These are phyloP conservation scores for Ustilago loliicola DNA, from an alignment of 1,284 basidiomycete species.

Conservation along the genomic window DNA sequence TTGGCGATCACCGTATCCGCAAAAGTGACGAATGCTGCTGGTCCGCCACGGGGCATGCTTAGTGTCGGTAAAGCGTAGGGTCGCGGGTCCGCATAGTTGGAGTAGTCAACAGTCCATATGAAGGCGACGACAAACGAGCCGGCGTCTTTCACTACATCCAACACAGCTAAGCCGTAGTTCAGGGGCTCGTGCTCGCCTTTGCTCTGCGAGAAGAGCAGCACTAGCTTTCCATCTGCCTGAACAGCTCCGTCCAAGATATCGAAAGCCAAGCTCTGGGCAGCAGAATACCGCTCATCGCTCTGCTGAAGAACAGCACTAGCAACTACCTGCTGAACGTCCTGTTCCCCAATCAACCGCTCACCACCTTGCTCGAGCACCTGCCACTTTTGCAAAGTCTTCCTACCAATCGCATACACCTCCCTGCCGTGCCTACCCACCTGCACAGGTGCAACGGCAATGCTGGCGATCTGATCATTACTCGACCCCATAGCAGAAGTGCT, in stretches of 20 bases:
- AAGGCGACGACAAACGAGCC: conserved; percentile 45
- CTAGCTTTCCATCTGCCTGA: conserved; percentile 36
- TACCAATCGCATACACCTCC: conserved; percentile 60
- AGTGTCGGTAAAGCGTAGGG: conserved; percentile 58
- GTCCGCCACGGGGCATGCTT: conserved; percentile 60
- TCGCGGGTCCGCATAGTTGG: conserved; percentile 56
- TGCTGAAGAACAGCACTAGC: conserved; percentile 52
- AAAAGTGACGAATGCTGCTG: conserved; percentile 63
- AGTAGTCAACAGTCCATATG: conserved; percentile 33
- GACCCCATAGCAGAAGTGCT: conserved; percentile 41
- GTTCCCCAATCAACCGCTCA: conserved; percentile 62
- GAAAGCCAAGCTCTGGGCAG: conserved; percentile 45
- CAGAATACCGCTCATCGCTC: conserved; percentile 52
- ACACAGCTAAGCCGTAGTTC: conserved; percentile 47
- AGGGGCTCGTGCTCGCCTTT: conserved; percentile 34
- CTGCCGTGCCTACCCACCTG: conserved; percentile 34
- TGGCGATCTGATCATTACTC: conserved; percentile 44
- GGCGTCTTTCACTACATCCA: conserved; percentile 38
- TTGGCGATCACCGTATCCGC: conserved; percentile 58
- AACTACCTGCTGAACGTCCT: conserved; percentile 63
- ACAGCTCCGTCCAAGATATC: conserved; percentile 48
- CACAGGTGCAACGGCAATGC: conserved; percentile 52
- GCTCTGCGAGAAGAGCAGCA: conserved; percentile 55
- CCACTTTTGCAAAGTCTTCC: conserved; percentile 65
- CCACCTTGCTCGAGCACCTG: conserved; percentile 58